Evolutionary conservation across 306 rosid genomes (phyloP), one percentile per base, ranked within the genome.

Genomic region (Spatholobus suberectus): DNA sequence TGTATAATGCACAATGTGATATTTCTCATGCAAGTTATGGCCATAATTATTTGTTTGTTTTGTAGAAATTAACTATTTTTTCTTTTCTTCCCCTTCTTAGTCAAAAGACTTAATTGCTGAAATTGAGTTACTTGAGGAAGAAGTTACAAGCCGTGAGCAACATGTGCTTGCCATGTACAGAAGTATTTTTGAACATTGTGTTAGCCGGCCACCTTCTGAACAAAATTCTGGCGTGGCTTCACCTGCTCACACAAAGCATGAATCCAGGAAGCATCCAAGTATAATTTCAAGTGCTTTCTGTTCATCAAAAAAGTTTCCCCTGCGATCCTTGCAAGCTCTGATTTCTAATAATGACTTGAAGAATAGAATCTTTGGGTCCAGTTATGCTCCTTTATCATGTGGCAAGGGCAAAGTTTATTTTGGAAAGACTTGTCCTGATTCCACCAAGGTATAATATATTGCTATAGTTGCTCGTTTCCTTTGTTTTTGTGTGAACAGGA

Each of bases 41-140:
- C 51, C 62, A 47, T 51, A 43, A 38, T 27, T 17, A 59, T 13
- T 27, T 57, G 18, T 58, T 12, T 73, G 27, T 46, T 84, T 26
- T 38, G 55, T 65, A 75, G 81, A 43, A 62, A 62, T 10, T 86
- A 87, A 87, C 79, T 75, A 12, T 34, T 1, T 63, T 65, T 65
- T 55, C 3, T 1, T 4, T 41, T 55, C 75, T 75, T 4, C 71
- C 41, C 13, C 57, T 58, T 40, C 70, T 73, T 78, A 95, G 98
- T 90, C 98, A 66, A 92, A 89, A 85, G 97, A 90, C 62, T 89
- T 95, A 85, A 89, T 95, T 69, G 78, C 96, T 82, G 98, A 95
- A 86, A 93, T 95, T 79, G 97, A 95, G 86, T 90, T 84, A 66
- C 99, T 95, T 67, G 99, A 95, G 87, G 99, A 95, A 80, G 99